Conservation (phyloP, 2,329 filamentous ascomycete genomes). For the Fusarium sublunatum region DNA sequence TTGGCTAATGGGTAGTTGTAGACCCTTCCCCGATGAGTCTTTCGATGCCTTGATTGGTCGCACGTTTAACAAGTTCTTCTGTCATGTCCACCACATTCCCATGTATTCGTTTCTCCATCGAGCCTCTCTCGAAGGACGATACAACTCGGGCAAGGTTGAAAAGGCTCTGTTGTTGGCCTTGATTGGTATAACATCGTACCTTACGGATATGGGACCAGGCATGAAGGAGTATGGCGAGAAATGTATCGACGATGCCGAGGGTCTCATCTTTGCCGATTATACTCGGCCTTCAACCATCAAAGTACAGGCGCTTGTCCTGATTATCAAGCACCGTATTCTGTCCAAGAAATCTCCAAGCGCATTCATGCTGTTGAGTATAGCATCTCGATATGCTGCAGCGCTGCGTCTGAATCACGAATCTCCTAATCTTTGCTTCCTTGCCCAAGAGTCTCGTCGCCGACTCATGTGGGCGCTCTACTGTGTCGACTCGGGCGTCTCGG, state of each 20-base stretch:
- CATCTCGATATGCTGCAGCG: conserved; percentile 57
- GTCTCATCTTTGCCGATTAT: conserved; percentile 63
- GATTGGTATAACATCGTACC: conserved; percentile 66
- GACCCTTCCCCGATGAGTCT: conserved; percentile 54
- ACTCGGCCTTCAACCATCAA: conserved; percentile 68
- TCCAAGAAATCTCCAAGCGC: conserved; percentile 58
- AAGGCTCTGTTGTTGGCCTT: conserved; percentile 64
- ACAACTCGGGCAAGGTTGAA: conserved; percentile 67
- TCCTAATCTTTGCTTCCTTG: conserved; percentile 54
- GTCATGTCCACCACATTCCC: conserved; percentile 68
- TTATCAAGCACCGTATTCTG: conserved; percentile 59
- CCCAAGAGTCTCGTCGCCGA: conserved; percentile 56
- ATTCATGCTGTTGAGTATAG: conserved; percentile 58
- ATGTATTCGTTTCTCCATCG: conserved; percentile 69
- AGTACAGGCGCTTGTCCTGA: conserved; percentile 60
- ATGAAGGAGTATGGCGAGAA: conserved; percentile 64
- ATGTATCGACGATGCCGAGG: conserved; percentile 66
- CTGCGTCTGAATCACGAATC: conserved; percentile 58
- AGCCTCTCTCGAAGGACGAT: conserved; percentile 69
- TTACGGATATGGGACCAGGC: conserved; percentile 65
- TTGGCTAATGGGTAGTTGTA: conserved; percentile 42
- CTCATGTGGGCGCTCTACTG: conserved; percentile 60
- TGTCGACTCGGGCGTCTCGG: conserved; percentile 56
- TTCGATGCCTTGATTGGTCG: conserved; percentile 62
- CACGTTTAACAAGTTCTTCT: conserved; percentile 68